Percentiles rank a stretch among this genome's conserved stretches.
Evolutionary conservation across 768 basidiomycete genomes (phyloP).

Genomic region (Dioszegia aurantiaca): DNA sequence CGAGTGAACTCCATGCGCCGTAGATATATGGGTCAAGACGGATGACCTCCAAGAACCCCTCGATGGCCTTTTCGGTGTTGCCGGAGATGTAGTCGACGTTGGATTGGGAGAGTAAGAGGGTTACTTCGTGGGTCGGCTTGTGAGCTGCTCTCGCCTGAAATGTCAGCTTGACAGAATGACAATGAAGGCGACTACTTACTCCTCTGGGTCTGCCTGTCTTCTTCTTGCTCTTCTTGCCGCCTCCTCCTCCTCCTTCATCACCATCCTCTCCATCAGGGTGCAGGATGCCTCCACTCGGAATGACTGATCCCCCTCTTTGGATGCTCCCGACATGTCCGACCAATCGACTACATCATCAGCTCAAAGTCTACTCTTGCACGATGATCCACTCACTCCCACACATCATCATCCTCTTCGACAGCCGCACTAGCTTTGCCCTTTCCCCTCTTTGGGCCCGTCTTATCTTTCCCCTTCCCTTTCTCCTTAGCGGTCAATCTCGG

Average conservation of each 20-base stretch:
- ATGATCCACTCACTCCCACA: slow-evolving; percentile 10
- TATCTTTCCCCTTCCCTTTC: not conserved
- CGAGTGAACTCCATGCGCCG: slow-evolving; percentile 82
- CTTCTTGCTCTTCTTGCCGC: not conserved
- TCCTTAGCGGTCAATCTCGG: not conserved
- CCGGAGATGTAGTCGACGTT: slow-evolving; percentile 80
- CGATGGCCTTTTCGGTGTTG: slow-evolving; percentile 66
- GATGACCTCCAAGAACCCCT: slow-evolving; percentile 85
- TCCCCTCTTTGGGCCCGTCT: not conserved
- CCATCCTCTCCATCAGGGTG: slow-evolving; percentile 5
- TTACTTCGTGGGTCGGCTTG: slow-evolving; percentile 51
- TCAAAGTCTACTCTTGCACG: not conserved
- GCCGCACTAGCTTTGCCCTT: slow-evolving; percentile 1
- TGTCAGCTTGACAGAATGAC: not conserved
- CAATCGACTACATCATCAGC: slow-evolving; percentile 1
- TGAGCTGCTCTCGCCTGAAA: slow-evolving; percentile 4
- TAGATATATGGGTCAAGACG: slow-evolving; percentile 83
- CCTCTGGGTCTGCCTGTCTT: not conserved
- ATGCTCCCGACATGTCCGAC: slow-evolving; percentile 13
- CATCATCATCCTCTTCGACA: slow-evolving; percentile 10
- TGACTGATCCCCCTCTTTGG: slow-evolving; percentile 4
- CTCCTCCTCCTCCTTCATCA: too few relatives aligned
- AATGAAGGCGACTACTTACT: slow-evolving; percentile 1
- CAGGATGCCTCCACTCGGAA: slow-evolving; percentile 2
- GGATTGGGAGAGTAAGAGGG: slow-evolving; percentile 70